These are phyloP conservation scores for Neodidymelliopsis sp. DNA, from an alignment of 2,329 filamentous ascomycete species.

Conservation along the genomic window DNA sequence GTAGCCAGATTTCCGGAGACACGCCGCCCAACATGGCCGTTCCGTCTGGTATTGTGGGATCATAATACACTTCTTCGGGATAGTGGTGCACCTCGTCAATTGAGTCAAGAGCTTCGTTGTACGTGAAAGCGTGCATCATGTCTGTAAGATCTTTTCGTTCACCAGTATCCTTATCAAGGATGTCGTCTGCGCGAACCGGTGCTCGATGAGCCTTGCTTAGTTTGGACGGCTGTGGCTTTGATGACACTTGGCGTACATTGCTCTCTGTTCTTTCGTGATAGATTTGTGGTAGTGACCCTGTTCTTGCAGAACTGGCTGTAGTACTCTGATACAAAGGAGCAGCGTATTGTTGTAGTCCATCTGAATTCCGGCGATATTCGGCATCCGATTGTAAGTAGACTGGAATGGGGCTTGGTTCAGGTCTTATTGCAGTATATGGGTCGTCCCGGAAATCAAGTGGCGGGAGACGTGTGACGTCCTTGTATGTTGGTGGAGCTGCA, in stretches of 20 bases:
- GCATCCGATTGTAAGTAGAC: conserved; percentile 12
- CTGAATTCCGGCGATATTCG: conserved; percentile 37
- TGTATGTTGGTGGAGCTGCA: conserved; percentile 20
- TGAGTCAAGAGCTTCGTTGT: conserved; percentile 32
- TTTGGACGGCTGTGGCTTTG: conserved; percentile 26
- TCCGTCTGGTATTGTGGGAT: conserved; percentile 33
- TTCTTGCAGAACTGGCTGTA: conserved; percentile 20
- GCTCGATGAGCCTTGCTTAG: conserved; percentile 34
- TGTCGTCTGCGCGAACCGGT: conserved; percentile 26
- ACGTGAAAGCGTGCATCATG: conserved; percentile 45
- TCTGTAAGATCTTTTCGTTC: conserved; percentile 43
- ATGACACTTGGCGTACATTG: conserved; percentile 2
- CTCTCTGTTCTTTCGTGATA: conserved; percentile 10
- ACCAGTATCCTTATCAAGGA: conserved; percentile 42
- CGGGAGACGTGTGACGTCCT: conserved; percentile 16
- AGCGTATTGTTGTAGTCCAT: conserved; percentile 33
- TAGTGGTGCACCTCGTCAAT: conserved; percentile 28
- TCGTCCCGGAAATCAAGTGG: conserved; percentile 24
- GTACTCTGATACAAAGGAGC: conserved; percentile 28
- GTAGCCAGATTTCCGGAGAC: conserved; percentile 38
- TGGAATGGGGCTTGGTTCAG: not conserved
- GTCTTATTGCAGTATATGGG: conserved; percentile 26
- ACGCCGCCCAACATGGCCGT: conserved; percentile 29
- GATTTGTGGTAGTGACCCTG: conserved; percentile 25
- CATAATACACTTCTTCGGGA: conserved; percentile 26